Conservation (phyloP, 148 eudicot genomes). For the Bassia scoparia region DNA sequence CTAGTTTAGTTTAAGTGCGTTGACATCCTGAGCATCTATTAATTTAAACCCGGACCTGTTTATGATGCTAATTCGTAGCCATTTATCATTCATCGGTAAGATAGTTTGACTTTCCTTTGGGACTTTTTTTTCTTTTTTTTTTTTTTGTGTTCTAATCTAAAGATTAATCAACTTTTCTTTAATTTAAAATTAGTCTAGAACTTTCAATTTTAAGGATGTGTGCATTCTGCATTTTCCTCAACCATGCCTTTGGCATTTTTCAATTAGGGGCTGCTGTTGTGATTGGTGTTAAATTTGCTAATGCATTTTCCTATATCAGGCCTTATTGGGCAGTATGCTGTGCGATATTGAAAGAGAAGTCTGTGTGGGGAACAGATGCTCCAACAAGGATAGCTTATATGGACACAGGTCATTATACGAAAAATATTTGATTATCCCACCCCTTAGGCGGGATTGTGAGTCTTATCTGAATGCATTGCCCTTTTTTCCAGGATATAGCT, state of each 20-base stretch:
- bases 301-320: constrained; percentile 36
- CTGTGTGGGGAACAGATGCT: constrained; percentile 99
- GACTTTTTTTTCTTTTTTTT: not conserved
- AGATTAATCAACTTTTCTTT: not conserved
- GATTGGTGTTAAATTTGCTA: constrained; percentile 9
- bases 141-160: not conserved
- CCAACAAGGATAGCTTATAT: constrained; percentile 98
- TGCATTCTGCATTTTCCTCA: not conserved
- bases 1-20: too few relatives aligned
- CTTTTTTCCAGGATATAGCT: constrained; percentile 78
- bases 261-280: not conserved
- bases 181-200: not conserved
- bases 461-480: constrained; percentile 1
- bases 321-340: constrained; percentile 98
- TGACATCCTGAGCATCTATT: not conserved
- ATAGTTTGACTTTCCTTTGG: not conserved
- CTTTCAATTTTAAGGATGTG: not conserved
- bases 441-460: constrained; percentile 1
- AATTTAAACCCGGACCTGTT: too few relatives aligned
- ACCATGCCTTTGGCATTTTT: not conserved
- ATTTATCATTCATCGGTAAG: not conserved
- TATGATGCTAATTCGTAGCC: not conserved
- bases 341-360: constrained; percentile 92
- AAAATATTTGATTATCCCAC: not conserved
- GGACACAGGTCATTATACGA: constrained; percentile 71